Conservation (phyloP, 352 stramenopile genomes). For the Pythium grandisporangium region DNA sequence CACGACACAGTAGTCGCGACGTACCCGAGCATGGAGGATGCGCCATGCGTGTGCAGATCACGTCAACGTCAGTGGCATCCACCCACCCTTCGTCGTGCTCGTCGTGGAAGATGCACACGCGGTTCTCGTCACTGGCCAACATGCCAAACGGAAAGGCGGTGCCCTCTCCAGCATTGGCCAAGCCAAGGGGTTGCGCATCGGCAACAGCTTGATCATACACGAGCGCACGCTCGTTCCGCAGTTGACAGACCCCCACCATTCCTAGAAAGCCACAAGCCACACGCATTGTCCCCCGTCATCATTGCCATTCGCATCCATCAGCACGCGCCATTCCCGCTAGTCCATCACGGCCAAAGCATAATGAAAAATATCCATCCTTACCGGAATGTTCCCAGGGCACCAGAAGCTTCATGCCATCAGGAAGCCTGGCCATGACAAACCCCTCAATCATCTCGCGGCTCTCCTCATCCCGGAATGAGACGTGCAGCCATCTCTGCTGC, state of each 20-base stretch:
- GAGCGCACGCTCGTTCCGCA: conserved; percentile 18
- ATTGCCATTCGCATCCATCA: not conserved
- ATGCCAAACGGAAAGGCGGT: conserved; percentile 31
- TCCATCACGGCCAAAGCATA: not conserved
- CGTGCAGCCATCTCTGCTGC: conserved; percentile 41
- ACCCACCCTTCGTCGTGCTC: conserved; percentile 46
- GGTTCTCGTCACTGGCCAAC: conserved; percentile 14
- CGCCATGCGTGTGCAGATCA: conserved; percentile 28
- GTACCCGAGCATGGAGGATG: conserved; percentile 39
- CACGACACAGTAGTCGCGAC: conserved; percentile 6
- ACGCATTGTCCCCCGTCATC: not conserved
- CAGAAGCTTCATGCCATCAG: conserved; percentile 30
- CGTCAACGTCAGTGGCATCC: conserved; percentile 28
- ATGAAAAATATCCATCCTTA: not conserved
- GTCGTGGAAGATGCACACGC: conserved; percentile 31
- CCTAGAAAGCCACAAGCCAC: too few relatives aligned
- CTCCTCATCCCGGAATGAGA: conserved; percentile 22
- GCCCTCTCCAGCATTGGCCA: conserved; percentile 21
- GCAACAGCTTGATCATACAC: conserved; percentile 27
- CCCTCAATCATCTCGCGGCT: conserved; percentile 20
- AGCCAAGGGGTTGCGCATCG: conserved; percentile 18
- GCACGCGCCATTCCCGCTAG: not conserved
- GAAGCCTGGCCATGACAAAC: conserved; percentile 44
- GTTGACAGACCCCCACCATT: conserved; percentile 37
- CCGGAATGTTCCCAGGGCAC: conserved; percentile 37